A percentile compares a stretch with the other conserved stretches of the same genome.
Evolutionary conservation across 805 yeast species (phyloP).

Genomic region (Zygoascus bituminiphila): DNA sequence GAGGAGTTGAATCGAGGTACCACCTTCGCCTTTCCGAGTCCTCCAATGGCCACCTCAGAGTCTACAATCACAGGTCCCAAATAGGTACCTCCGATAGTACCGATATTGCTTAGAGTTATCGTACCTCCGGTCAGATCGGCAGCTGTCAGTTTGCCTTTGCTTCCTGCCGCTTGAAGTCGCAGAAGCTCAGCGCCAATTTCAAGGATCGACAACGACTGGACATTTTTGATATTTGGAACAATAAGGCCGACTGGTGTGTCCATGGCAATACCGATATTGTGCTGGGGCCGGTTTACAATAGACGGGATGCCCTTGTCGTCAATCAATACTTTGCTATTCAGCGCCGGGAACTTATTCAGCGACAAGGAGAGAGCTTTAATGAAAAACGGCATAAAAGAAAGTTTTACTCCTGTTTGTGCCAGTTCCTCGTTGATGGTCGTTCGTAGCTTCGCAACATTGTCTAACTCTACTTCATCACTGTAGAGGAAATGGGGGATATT

Average conservation of each 20-base stretch:
- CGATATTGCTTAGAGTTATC: constrained; percentile 29
- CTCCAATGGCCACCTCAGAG: constrained; percentile 28
- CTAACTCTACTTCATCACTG: constrained; percentile 27
- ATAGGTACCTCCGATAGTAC: constrained; percentile 30
- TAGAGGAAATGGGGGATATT: constrained; percentile 29
- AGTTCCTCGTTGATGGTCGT: constrained; percentile 18
- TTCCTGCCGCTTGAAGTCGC: constrained; percentile 23
- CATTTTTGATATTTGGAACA: constrained; percentile 29
- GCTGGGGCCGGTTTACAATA: constrained; percentile 20
- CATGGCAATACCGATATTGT: constrained; percentile 30
- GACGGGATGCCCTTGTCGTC: constrained; percentile 18
- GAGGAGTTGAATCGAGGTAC: constrained; percentile 24
- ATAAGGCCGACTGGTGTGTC: constrained; percentile 29
- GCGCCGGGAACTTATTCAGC: constrained; percentile 22
- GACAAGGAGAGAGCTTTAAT: constrained; percentile 29
- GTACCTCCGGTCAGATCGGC: constrained; percentile 27
- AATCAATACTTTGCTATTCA: constrained; percentile 21
- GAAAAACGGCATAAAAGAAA: constrained; percentile 30
- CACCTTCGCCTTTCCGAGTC: constrained; percentile 23
- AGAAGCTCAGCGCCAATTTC: constrained; percentile 25
- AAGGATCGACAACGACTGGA: constrained; percentile 19
- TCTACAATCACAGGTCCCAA: constrained; percentile 29
- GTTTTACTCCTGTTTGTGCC: constrained; percentile 11
- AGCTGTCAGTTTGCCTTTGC: constrained; percentile 21
- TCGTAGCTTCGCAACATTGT: constrained; percentile 22